A percentile compares a stretch with the other conserved stretches of the same genome.
Conservation (phyloP, 2,329 filamentous ascomycete genomes). For the Alternaria metachromatica region DNA sequence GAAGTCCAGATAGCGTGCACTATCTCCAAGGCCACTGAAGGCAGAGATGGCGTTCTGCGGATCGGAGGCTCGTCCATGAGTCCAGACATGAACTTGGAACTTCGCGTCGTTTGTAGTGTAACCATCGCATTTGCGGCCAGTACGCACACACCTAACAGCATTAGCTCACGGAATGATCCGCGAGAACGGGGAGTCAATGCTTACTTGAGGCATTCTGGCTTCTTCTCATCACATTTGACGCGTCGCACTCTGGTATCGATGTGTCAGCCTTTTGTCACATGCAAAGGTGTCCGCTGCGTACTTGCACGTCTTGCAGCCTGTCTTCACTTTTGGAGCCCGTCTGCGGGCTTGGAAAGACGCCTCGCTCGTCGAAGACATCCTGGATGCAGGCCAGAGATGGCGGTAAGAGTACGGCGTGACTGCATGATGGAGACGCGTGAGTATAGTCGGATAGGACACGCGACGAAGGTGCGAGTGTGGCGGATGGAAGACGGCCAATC, state of each 20-base stretch:
- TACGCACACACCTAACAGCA: conserved; percentile 32
- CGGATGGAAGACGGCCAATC: background rate
- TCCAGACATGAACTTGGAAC: conserved; percentile 10
- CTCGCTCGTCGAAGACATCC: conserved; percentile 1
- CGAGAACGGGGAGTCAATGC: background rate
- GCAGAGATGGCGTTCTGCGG: conserved; percentile 11
- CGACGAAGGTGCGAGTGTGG: background rate
- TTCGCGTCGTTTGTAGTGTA: conserved; percentile 17
- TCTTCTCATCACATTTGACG: conserved; percentile 34
- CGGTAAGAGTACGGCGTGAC: no score
- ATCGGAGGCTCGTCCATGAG: background rate
- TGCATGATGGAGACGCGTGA: background rate
- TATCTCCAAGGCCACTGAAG: conserved; percentile 20
- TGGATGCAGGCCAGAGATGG: background rate
- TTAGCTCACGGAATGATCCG: conserved; percentile 2
- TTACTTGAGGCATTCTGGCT: conserved; percentile 29
- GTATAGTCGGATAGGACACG: background rate
- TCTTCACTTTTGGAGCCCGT: conserved; percentile 30
- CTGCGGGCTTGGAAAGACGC: conserved; percentile 6
- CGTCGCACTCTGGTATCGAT: conserved; percentile 10
- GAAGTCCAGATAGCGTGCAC: conserved; percentile 44
- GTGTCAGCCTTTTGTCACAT: background rate
- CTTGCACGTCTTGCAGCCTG: conserved; percentile 37
- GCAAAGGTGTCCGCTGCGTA: conserved; percentile 9
- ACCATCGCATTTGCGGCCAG: conserved; percentile 40